These are phyloP conservation scores for Tolypocladium amazonense DNA, from an alignment of 2,329 filamentous ascomycete genomes.

Conservation along the genomic window DNA sequence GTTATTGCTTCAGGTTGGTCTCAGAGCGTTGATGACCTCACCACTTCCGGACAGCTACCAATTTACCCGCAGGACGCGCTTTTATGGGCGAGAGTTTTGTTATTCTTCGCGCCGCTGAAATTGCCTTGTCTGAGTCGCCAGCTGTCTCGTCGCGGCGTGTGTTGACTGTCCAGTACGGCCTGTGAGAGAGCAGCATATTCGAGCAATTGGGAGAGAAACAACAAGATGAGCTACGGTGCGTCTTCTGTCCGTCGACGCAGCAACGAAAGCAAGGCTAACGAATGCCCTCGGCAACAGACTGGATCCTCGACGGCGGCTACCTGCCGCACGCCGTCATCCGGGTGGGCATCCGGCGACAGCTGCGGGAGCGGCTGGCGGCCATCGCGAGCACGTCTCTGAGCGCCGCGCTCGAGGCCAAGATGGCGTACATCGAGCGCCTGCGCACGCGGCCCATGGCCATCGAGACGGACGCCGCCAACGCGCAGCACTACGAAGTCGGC, in stretches of 20 bases:
- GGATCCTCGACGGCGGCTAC: slow-evolving; percentile 54
- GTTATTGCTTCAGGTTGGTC: background rate
- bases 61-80: too few species aligned
- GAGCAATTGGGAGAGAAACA: background rate
- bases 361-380: slow-evolving; percentile 45
- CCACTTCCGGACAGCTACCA: background rate
- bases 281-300: slow-evolving; percentile 25
- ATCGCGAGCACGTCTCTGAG: slow-evolving; percentile 44
- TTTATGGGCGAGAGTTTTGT: too few species aligned
- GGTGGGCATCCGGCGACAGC: slow-evolving; percentile 54
- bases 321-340: slow-evolving; percentile 53
- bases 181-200: background rate
- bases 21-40: slow-evolving; percentile 1
- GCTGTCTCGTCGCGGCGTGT: background rate
- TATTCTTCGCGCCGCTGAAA: background rate
- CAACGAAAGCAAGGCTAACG: background rate
- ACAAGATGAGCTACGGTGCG: slow-evolving; percentile 8
- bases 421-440: slow-evolving; percentile 51
- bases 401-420: slow-evolving; percentile 46
- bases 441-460: slow-evolving; percentile 55
- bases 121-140: background rate
- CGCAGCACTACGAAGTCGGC: slow-evolving; percentile 64
- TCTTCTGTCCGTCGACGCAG: background rate
- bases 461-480: slow-evolving; percentile 53
- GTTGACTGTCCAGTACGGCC: background rate